Evolutionary conservation across 139 green algal species (phyloP), one percentile per base, ranked within the genome.

Genomic region (Limnomonas spitsbergensis): DNA sequence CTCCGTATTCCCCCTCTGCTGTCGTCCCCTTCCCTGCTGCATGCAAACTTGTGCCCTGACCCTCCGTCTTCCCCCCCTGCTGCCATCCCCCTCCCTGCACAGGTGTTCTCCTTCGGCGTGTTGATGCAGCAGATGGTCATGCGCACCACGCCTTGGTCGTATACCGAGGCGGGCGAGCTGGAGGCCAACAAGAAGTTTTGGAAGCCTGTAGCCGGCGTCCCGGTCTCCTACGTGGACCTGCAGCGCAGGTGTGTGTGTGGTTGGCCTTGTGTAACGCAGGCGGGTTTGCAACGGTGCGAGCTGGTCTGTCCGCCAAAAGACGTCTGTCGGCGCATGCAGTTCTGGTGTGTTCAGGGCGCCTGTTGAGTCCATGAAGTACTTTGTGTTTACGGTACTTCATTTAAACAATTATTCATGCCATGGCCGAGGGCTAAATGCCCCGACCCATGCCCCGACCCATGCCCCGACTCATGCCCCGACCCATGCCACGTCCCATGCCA

Each of bases 161-260:
- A 9, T 20, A 38, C 9, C n/a, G n/a, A 34, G 4, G 29, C 9
- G 9, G 56, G 56, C 6, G 56, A 14, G 7, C 6, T 70, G 6
- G 56, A 70, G 56, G 56, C 24, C 56, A 70, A 70, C 56, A 70
- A 70, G 56, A 24, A 70, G n/a, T 70, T 70, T 36, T 70, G 56
- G 56, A 70, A 36, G 56, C 27, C 29, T 14, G 24, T 32, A 9
- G 7, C 56, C 9, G 29, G 29, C 29, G 9, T 32, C 4, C 29
- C 14, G 9, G 4, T 4, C 4, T 7, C n/a, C 56, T 32, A 37
- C 29, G 56, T 70, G 56, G 56, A 70, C 4, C 27, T 70, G 29
- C 56, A 32, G 56, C 56, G 56, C 9, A 70, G 56, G 56, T 70
- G 56, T 9, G 56, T 7, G 14, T 36, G 9, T 34, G 29, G 56